Evolutionary conservation across 441 rosid genomes (phyloP), one percentile per base, ranked within the genome.

Genomic region (Pelargonium myrrhifolium): DNA sequence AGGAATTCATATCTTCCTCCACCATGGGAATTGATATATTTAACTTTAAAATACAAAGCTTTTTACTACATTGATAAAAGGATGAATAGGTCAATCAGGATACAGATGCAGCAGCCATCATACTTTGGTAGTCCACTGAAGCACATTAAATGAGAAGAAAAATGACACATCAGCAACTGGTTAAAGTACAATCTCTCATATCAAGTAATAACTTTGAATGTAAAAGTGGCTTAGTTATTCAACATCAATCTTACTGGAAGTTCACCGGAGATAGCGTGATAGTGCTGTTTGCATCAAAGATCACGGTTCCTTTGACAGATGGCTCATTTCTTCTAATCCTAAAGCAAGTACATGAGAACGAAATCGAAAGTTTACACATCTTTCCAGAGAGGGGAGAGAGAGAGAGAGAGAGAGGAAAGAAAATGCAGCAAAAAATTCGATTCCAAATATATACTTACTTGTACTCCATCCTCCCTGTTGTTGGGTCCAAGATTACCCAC

Each of bases 61-160:
- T 14, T 26, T 61, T 12, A 4, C 9, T 40, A 59, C 49, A 65
- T 26, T 60, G 37, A 18, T 21, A 21, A 28, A n/a, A 66, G 7
- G 7, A 59, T 60, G n/a, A 77, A 24, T 40, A 45, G 53, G 66
- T 17, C 31, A 60, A 66, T 68, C 65, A 67, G 98, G 99, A 94
- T 94, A 94, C 99, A 94, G 68, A 94, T 76, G 78, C 98, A 94
- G 74, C 99, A 94, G 68, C 97, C 96, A 35, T 92, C 91, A 14
- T 89, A 94, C 77, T 89, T 92, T n/a, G 94, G 97, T 73, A 94
- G 86, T 66, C 98, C 99, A 81, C 99, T 94, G 79, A 70, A 84
- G 39, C 69, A 76, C 45, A 75, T 14, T 63, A 66, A 68, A 62
- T 72, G 62, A 40, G 3, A 53, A 18, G 70, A 35, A 66, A 53